Base-by-base conservation (phyloP, 1,139 yeast species). In the Blastobotrys serpentis region DNA sequence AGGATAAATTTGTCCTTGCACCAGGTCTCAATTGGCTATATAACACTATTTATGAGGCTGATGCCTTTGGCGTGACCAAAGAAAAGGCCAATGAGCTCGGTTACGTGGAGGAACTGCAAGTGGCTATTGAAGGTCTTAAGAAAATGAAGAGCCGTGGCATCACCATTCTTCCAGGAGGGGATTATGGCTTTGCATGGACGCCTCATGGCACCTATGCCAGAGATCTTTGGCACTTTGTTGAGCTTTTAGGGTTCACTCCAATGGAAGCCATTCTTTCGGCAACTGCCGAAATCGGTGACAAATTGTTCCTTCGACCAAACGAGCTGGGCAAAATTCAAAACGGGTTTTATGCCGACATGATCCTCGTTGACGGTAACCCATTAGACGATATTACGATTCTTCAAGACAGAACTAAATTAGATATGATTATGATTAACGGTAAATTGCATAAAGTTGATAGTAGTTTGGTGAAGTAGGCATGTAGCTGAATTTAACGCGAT, bases 351-450 rank as follows among this genome's bases (percentile, higher is more conserved):
- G 32, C 32, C 4, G 32, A 29, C n/a, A 29, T 29, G 32, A 11
- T 29, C 7, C 32, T 29, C n/a, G 32, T 29, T 6, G 13, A 29
- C 13, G 32, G 32, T 29, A 29, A 29, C 13, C 32, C 32, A 14
- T 11, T 29, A 29, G 32, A 29, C 4, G 32, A 29, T 11, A 29
- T 29, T 11, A 29, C 32, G 14, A 29, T 29, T 29, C 32, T 29
- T 14, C 32, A 29, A 14, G 32, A 29, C 32, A 6, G n/a, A 7
- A 10, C 32, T 29, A 29, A 29, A 14, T 14, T 29, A 11, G 32
- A 29, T 14, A 29, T 29, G 32, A 29, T 29, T 11, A 29, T 29
- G 32, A 29, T 29, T 29, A 29, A 29, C 13, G 32, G 32, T 29
- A 29, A 29, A 29, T 29, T 29, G 32, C 32, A 29, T 29, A 29